Evolutionary conservation across 1,284 basidiomycete species (phyloP).

Genomic region (Ustilago hordei): DNA sequence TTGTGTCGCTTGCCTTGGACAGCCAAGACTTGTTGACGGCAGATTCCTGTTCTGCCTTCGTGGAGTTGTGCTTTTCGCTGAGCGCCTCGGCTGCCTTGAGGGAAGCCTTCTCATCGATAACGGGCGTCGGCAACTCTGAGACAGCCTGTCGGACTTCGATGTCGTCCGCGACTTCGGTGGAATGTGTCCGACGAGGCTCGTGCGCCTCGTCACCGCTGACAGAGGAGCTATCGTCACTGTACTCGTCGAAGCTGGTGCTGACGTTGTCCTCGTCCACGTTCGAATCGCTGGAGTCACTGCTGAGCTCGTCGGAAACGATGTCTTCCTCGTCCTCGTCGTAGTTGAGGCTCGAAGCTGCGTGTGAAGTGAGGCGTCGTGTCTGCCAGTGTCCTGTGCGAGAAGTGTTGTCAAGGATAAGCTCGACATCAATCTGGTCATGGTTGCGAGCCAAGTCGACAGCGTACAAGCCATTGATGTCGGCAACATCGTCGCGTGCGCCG

Average conservation of each 20-base stretch:
- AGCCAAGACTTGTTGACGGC: conserved; percentile 46
- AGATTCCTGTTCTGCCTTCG: conserved; percentile 8
- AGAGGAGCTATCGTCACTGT: conserved; percentile 43
- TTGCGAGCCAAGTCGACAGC: conserved; percentile 80
- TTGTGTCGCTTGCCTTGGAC: conserved; percentile 49
- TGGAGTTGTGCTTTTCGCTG: conserved; percentile 1
- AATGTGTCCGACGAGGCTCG: neutral
- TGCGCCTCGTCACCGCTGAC: conserved; percentile 35
- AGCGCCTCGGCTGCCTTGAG: conserved; percentile 31
- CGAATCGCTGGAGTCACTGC: conserved; percentile 44
- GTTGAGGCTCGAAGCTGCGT: conserved; percentile 62
- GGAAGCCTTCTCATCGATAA: conserved; percentile 40
- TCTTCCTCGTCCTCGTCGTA: conserved; percentile 36
- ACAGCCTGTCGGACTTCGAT: conserved; percentile 35
- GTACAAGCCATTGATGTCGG: conserved; percentile 81
- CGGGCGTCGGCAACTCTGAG: conserved; percentile 23
- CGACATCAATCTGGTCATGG: conserved; percentile 73
- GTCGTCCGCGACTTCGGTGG: conserved; percentile 16
- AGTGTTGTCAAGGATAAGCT: conserved; percentile 67
- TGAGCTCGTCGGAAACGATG: conserved; percentile 47
- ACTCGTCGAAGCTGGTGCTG: conserved; percentile 59
- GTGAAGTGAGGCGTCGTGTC: conserved; percentile 40
- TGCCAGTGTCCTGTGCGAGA: conserved; percentile 44
- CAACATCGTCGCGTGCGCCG: conserved; percentile 83
- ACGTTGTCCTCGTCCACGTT: conserved; percentile 66